Evolutionary conservation across 2,329 filamentous ascomycete species (phyloP).

Genomic region (Alternaria longipes): DNA sequence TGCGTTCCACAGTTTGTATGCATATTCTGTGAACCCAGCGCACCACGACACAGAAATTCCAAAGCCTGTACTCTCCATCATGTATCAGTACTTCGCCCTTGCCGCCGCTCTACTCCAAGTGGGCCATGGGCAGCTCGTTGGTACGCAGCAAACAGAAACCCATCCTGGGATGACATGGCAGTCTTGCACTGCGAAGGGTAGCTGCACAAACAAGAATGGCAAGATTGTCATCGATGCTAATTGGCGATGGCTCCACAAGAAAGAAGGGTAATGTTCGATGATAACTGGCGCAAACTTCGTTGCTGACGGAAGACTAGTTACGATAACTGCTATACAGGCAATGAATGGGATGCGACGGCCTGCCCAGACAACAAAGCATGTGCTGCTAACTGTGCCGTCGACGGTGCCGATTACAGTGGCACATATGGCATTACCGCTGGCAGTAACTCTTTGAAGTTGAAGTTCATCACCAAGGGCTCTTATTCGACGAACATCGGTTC

Average conservation of each 20-base stretch:
- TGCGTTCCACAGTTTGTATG: neutral
- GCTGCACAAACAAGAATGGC: slow-evolving; percentile 47
- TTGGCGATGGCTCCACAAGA: slow-evolving; percentile 60
- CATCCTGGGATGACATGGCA: slow-evolving; percentile 53
- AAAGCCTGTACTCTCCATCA: slow-evolving; percentile 19
- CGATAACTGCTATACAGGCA: slow-evolving; percentile 54
- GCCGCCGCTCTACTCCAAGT: slow-evolving; percentile 56
- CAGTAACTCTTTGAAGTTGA: slow-evolving; percentile 62
- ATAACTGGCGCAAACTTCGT: neutral
- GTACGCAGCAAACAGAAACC: slow-evolving; percentile 50
- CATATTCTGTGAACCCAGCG: slow-evolving; percentile 2
- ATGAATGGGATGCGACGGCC: slow-evolving; percentile 51
- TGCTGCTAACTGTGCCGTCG: slow-evolving; percentile 49
- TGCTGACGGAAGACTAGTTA: slow-evolving; percentile 32
- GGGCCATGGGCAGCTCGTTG: slow-evolving; percentile 57
- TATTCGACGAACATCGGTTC: slow-evolving; percentile 53
- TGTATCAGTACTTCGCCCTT: slow-evolving; percentile 51
- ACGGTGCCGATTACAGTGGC: slow-evolving; percentile 52
- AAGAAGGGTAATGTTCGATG: slow-evolving; percentile 29
- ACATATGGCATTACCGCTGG: slow-evolving; percentile 60
- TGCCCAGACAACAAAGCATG: slow-evolving; percentile 50
- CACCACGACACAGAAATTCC: slow-evolving; percentile 7
- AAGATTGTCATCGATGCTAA: slow-evolving; percentile 55
- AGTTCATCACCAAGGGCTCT: slow-evolving; percentile 63
- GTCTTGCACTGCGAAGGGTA: slow-evolving; percentile 49